Base-by-base conservation (phyloP, 2,329 filamentous ascomycete genomes). In the Botrytis squamosa region DNA sequence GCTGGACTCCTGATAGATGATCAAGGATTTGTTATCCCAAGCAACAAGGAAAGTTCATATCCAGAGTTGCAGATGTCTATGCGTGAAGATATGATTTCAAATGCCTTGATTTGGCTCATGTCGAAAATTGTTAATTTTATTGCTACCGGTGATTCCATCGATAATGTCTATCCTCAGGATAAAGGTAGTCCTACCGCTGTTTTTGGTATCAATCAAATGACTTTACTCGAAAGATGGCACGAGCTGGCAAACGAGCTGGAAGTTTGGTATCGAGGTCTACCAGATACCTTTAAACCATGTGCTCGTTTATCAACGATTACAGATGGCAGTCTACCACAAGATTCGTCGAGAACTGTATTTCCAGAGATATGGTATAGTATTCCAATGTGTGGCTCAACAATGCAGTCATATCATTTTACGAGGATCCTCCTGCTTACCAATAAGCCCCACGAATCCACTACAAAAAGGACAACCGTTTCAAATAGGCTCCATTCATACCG, bases 101-200 rank as follows among this genome's bases (percentile, higher is more conserved):
- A 92, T 77, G 87, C 88, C 0, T 80, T 92, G 6, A 86, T 91
- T 9, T 92, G 89, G 89, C 85, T 92, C 14, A 84, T 90, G 74
- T 87, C 89, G 10, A 91, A 91, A 77, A 86, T 91, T 7, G 86
- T 91, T 70, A 92, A 92, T 78, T 91, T 88, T 78, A 87, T 91
- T 72, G 88, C 86, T 2, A 84, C 85, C 2, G 87, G 87, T 2
- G 88, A 89, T 73, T 85, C 86, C 6, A 82, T 88, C 3, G 83
- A 81, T 67, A 72, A 79, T 44, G 76, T 81, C 22, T 81, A 75
- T 55, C 79, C 79, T 18, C 78, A 79, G 72, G 77, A 81, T 65
- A 78, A 75, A 79, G 78, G 76, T 81, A 79, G 73, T 81, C 81
- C 76, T 81, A 80, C 80, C 83, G 83, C 75, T 76, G 81, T 77